These are phyloP conservation scores for Fusarium brachygibbosum DNA, from an alignment of 2,329 filamentous ascomycete genomes.

Conservation along the genomic window DNA sequence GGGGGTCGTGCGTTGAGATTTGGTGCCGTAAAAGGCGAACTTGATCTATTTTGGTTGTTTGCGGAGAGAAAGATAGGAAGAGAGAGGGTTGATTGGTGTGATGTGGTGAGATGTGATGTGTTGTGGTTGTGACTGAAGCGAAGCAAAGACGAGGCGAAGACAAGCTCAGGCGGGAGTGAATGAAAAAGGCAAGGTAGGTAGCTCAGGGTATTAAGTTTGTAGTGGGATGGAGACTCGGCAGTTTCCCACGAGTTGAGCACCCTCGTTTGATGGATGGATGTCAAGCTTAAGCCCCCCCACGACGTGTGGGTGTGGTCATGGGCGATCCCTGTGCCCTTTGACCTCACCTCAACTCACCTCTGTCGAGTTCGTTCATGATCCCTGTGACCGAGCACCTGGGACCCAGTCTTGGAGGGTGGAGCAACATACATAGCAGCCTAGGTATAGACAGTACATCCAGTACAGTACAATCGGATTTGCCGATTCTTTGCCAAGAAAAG, in stretches of 20 bases:
- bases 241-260: slow-evolving; percentile 2
- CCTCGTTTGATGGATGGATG: neutral
- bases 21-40: no score
- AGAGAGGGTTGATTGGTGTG: neutral
- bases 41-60: neutral
- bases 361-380: neutral
- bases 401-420: neutral
- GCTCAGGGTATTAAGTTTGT: neutral
- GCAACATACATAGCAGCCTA: neutral
- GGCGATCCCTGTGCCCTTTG: slow-evolving; percentile 1
- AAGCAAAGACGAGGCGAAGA: neutral
- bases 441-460: no score
- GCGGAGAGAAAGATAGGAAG: neutral
- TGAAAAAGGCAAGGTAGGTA: neutral
- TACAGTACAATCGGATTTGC: neutral
- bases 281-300: neutral
- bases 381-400: neutral
- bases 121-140: neutral
- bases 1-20: neutral
- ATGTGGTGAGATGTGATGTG: neutral
- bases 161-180: neutral
- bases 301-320: neutral
- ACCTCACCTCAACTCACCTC: neutral
- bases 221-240: neutral
- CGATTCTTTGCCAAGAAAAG: neutral